These are phyloP conservation scores for Rauvolfia tetraphylla DNA, from an alignment of 257 asterid species.

Conservation along the genomic window DNA sequence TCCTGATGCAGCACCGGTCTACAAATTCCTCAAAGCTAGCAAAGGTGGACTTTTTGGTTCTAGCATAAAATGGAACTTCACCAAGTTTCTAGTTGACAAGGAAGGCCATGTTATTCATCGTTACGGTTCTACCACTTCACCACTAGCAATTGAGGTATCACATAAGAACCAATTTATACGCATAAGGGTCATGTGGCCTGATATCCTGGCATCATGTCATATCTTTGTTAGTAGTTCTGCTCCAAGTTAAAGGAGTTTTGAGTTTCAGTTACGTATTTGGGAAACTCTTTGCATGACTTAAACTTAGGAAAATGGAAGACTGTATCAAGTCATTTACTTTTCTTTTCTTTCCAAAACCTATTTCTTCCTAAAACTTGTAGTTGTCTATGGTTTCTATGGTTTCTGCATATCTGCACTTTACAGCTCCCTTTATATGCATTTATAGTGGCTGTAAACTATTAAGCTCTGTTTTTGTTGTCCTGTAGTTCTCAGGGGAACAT, in stretches of 20 bases:
- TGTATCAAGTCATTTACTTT: not conserved
- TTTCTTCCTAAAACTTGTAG: not conserved
- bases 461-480: too few relatives aligned
- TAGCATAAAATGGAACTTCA: slow-evolving; percentile 88
- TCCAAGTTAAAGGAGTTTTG: not conserved
- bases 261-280: not conserved
- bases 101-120: slow-evolving; percentile 72
- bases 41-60: slow-evolving; percentile 58
- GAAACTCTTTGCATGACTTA: not conserved
- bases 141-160: slow-evolving; percentile 70
- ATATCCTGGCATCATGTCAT: not conserved
- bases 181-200: not conserved
- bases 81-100: slow-evolving; percentile 83
- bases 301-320: not conserved
- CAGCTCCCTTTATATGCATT: not conserved
- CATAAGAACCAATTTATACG: not conserved
- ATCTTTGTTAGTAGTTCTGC: not conserved
- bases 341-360: not conserved
- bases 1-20: slow-evolving; percentile 60
- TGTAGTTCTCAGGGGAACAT: not conserved
- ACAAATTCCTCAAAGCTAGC: slow-evolving; percentile 71
- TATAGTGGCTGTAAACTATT: not conserved
- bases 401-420: not conserved
- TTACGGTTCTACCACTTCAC: slow-evolving; percentile 60
- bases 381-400: not conserved